These are phyloP conservation scores for Malus hybrid DNA, from an alignment of 331 rosid genomes.

Conservation along the genomic window DNA sequence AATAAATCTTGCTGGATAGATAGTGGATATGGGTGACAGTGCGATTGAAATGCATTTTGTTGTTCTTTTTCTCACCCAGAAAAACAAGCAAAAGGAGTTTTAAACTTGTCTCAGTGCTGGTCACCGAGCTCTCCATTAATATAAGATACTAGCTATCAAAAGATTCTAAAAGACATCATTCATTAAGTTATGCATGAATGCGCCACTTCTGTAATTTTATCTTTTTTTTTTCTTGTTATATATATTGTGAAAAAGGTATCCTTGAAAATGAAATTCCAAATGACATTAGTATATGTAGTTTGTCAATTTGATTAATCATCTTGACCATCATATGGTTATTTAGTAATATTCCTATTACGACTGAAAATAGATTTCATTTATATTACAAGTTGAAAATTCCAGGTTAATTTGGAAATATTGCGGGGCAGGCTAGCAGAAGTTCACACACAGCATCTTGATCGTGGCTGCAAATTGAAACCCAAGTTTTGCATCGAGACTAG, in stretches of 20 bases:
- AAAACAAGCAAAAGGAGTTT: no score
- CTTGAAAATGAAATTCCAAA: not conserved
- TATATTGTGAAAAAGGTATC: not conserved
- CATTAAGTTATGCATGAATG: not conserved
- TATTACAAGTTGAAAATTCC: slow-evolving; percentile 5
- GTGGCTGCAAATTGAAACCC: slow-evolving; percentile 65
- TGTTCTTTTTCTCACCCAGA: no score
- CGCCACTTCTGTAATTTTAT: not conserved
- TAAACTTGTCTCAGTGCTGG: not conserved
- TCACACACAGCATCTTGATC: slow-evolving; percentile 62
- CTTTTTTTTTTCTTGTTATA: no score
- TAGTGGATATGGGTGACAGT: no score
- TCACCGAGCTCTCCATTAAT: not conserved
- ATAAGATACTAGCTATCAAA: not conserved
- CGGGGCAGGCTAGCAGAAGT: slow-evolving; percentile 62
- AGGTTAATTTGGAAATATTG: slow-evolving; percentile 62
- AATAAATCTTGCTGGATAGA: no score
- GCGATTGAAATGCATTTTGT: no score
- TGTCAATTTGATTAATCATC: not conserved
- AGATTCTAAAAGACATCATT: not conserved
- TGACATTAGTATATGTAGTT: not conserved
- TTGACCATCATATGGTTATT: not conserved
- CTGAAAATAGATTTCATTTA: not conserved
- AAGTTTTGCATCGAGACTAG: slow-evolving; percentile 29
- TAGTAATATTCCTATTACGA: not conserved